Evolutionary conservation across 2,329 filamentous ascomycete genomes (phyloP).

Genomic region (Apiospora malaysiana): DNA sequence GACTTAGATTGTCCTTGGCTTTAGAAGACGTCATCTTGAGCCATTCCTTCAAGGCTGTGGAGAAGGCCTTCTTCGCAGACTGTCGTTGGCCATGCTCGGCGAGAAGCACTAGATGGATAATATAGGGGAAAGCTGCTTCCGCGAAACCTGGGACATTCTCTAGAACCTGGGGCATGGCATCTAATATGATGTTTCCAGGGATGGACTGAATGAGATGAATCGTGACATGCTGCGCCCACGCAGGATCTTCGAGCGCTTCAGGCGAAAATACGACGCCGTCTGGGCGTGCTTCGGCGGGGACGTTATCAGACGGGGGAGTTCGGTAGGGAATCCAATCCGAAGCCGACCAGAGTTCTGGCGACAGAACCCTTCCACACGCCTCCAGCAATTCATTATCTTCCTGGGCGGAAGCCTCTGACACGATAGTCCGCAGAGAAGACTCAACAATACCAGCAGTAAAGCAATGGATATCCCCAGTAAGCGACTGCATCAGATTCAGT

Average conservation of each 20-base stretch:
- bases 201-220: conserved; percentile 66
- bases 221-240: conserved; percentile 69
- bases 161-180: conserved; percentile 71
- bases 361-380: conserved; percentile 58
- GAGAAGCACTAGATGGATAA: conserved; percentile 81
- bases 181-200: conserved; percentile 70
- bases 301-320: conserved; percentile 59
- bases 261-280: conserved; percentile 43
- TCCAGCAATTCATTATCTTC: conserved; percentile 54
- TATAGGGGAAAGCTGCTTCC: conserved; percentile 77
- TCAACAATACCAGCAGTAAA: conserved; percentile 65
- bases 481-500: conserved; percentile 64
- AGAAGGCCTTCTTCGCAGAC: conserved; percentile 66
- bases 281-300: conserved; percentile 32
- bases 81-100: conserved; percentile 69
- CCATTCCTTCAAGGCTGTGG: conserved; percentile 68
- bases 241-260: conserved; percentile 49
- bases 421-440: conserved; percentile 60
- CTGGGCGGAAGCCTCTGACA: conserved; percentile 57
- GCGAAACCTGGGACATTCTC: conserved; percentile 71
- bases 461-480: conserved; percentile 64
- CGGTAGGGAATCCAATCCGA: conserved; percentile 64
- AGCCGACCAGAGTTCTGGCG: conserved; percentile 56
- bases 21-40: conserved; percentile 55
- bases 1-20: conserved; percentile 67